phyloP scores from a whole-genome alignment of 2,329 filamentous ascomycete species.

The Juglanconis sp. region DNA sequence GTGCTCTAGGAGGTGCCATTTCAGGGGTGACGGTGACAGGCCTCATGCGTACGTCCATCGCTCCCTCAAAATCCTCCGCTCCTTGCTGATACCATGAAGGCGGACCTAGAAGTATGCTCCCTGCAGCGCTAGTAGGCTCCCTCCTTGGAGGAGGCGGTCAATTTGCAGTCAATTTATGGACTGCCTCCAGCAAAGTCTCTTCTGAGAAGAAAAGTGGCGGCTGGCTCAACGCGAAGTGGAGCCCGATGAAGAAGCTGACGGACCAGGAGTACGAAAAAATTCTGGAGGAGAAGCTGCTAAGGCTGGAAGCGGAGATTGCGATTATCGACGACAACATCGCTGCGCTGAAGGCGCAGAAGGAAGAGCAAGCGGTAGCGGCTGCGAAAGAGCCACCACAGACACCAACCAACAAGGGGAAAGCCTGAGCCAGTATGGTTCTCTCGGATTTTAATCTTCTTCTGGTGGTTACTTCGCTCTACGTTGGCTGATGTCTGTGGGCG shows the following conservation, averaged over 20 bases:
- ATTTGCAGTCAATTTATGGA: conserved; percentile 20
- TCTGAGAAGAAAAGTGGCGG: conserved; percentile 6
- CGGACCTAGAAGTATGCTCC: conserved; percentile 50
- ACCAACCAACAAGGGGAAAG: not conserved
- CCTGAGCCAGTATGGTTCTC: not conserved
- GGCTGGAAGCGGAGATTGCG: conserved; percentile 72
- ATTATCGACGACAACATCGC: conserved; percentile 74
- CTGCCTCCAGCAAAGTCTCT: not conserved
- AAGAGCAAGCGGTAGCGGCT: not conserved
- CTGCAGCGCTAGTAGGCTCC: conserved; percentile 48
- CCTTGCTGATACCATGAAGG: conserved; percentile 32
- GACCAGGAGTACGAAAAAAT: conserved; percentile 71
- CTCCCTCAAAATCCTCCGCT: not conserved
- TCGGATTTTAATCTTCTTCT: too few species aligned
- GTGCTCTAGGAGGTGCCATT: conserved; percentile 63
- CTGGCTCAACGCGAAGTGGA: conserved; percentile 64
- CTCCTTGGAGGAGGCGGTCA: conserved; percentile 32
- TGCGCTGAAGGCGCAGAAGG: conserved; percentile 27
- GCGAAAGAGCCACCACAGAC: not conserved
- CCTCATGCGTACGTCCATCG: conserved; percentile 44
- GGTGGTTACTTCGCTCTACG: too few species aligned
- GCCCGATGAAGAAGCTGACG: conserved; percentile 64
- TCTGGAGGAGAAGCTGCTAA: conserved; percentile 67
- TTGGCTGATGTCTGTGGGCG: too few species aligned
- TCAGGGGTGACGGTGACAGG: conserved; percentile 62